These are phyloP conservation scores for Malassezia restricta DNA, from an alignment of 1,284 basidiomycete genomes.

Conservation along the genomic window DNA sequence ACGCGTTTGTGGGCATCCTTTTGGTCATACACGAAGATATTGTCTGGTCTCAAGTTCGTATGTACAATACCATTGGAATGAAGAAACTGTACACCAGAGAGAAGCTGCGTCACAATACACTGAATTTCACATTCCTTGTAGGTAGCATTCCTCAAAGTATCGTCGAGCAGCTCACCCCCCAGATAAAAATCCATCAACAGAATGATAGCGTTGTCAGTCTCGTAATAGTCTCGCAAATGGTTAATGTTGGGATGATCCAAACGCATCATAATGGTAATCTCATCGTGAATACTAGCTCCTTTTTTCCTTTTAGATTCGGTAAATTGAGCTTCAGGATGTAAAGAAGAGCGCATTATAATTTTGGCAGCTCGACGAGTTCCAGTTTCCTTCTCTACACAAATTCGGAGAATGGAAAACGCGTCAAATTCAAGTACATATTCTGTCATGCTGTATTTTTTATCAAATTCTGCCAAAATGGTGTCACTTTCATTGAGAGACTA, in stretches of 20 bases:
- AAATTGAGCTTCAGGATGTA: constrained; percentile 2
- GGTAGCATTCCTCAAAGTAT: constrained; percentile 34
- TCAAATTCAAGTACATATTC: constrained; percentile 34
- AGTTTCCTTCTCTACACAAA: constrained; percentile 23
- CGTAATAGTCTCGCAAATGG: constrained; percentile 43
- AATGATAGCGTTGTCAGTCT: constrained; percentile 43
- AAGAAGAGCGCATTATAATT: constrained; percentile 42
- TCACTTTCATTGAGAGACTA: too few relatives aligned
- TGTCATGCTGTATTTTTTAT: constrained; percentile 31
- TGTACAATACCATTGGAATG: constrained; percentile 42
- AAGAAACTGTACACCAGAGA: constrained; percentile 38
- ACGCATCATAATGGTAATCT: constrained; percentile 38
- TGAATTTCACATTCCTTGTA: constrained; percentile 43
- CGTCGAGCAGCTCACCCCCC: constrained; percentile 43
- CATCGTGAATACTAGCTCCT: constrained; percentile 12
- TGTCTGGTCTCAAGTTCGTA: constrained; percentile 44
- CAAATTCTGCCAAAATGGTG: background rate
- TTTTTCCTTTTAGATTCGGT: constrained; percentile 2
- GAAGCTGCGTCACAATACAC: constrained; percentile 36
- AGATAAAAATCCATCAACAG: constrained; percentile 43
- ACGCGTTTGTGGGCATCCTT: constrained; percentile 27
- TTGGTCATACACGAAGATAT: constrained; percentile 36
- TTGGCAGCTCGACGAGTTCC: constrained; percentile 39
- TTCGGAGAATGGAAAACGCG: constrained; percentile 40
- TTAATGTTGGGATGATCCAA: constrained; percentile 40